A percentile compares a stretch with the other conserved stretches of the same genome.
These are phyloP conservation scores for Aureobasidium sp. DNA, from an alignment of 2,329 filamentous ascomycete species.

Conservation along the genomic window DNA sequence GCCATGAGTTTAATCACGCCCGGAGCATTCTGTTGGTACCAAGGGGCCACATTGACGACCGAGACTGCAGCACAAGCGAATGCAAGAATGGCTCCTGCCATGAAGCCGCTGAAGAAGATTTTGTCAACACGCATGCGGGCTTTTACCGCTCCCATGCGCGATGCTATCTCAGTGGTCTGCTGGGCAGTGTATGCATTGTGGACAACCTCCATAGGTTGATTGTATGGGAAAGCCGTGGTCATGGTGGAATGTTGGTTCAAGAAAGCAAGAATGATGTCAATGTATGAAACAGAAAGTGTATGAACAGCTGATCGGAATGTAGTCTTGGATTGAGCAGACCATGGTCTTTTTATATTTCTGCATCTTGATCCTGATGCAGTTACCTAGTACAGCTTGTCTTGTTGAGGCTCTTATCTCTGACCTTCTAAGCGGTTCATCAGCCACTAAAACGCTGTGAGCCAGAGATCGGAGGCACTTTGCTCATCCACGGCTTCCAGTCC, in stretches of 20 bases:
- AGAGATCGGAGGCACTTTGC: neutral
- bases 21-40: slow-evolving; percentile 29
- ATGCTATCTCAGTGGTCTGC: slow-evolving; percentile 46
- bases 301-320: too few species aligned
- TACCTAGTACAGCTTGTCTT: neutral
- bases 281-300: neutral
- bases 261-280: neutral
- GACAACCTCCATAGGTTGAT: slow-evolving; percentile 2
- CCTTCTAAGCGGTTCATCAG: neutral
- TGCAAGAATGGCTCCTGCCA: slow-evolving; percentile 46
- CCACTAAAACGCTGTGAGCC: neutral
- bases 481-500: neutral
- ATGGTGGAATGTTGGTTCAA: neutral
- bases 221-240: neutral
- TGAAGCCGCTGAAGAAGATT: slow-evolving; percentile 45
- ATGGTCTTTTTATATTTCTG: neutral
- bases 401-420: neutral
- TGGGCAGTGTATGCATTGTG: slow-evolving; percentile 16
- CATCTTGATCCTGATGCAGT: neutral
- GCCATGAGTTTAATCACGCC: slow-evolving; percentile 28
- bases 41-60: slow-evolving; percentile 25
- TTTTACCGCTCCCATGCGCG: slow-evolving; percentile 45
- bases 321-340: too few species aligned
- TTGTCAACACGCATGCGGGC: slow-evolving; percentile 49
- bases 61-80: slow-evolving; percentile 38